Conservation (phyloP, 345 rosid species). For the Carallia pectinifolia region DNA sequence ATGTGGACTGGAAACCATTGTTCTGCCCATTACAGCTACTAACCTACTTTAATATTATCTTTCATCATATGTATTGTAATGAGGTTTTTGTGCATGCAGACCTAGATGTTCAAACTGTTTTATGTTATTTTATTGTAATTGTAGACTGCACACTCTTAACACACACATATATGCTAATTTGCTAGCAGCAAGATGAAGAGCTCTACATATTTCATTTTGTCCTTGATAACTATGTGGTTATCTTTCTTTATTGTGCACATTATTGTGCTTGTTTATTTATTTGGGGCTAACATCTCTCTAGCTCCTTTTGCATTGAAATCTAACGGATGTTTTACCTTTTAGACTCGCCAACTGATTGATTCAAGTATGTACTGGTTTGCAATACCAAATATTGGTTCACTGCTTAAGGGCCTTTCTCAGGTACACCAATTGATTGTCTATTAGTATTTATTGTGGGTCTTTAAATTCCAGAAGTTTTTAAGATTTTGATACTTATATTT, state of each 20-base stretch:
- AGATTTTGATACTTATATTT: neutral
- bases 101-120: too few species aligned
- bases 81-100: too few species aligned
- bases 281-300: neutral
- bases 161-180: neutral
- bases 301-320: constrained; percentile 1
- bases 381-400: constrained; percentile 74
- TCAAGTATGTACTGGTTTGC: constrained; percentile 92
- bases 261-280: neutral
- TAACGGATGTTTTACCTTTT: constrained; percentile 12
- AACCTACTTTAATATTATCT: too few species aligned
- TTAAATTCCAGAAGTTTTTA: neutral
- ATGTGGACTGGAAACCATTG: neutral
- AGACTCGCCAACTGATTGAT: constrained; percentile 82
- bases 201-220: neutral
- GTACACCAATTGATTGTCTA: constrained; percentile 29
- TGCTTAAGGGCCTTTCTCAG: constrained; percentile 85
- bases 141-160: neutral
- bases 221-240: neutral
- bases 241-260: too few species aligned
- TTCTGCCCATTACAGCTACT: neutral
- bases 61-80: too few species aligned
- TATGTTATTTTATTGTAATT: too few species aligned
- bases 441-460: neutral
- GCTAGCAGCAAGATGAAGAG: neutral